These are phyloP conservation scores for Phytophthora crassamura DNA, from an alignment of 352 stramenopile genomes.

Conservation along the genomic window DNA sequence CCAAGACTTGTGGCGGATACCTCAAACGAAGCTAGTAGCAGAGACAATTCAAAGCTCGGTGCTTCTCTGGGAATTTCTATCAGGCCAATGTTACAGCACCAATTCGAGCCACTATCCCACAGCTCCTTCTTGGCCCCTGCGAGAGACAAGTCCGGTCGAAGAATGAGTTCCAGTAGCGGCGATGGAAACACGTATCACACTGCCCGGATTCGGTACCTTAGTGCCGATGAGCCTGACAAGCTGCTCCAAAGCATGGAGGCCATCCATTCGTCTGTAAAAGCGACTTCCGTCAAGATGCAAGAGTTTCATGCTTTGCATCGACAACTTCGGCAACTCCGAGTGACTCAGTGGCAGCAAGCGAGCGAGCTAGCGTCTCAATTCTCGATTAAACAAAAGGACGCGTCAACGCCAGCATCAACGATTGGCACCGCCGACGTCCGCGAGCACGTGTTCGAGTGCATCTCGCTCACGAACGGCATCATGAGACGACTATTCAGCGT, in stretches of 20 bases:
- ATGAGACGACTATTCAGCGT: conserved; percentile 67
- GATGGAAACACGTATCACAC: conserved; percentile 53
- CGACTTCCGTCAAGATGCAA: conserved; percentile 34
- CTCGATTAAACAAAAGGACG: background rate
- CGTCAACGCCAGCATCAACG: background rate
- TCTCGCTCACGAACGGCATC: conserved; percentile 61
- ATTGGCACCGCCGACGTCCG: conserved; percentile 40
- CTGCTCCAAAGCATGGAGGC: conserved; percentile 46
- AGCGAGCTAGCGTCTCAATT: conserved; percentile 59
- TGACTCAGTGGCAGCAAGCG: conserved; percentile 61
- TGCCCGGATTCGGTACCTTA: conserved; percentile 46
- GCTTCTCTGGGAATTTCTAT: conserved; percentile 13
- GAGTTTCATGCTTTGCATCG: conserved; percentile 43
- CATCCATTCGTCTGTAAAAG: conserved; percentile 43
- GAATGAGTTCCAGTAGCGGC: conserved; percentile 14
- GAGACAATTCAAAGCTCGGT: conserved; percentile 6
- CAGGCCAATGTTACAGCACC: conserved; percentile 47
- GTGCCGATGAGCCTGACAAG: conserved; percentile 28
- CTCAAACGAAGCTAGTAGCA: conserved; percentile 11
- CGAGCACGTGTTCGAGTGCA: conserved; percentile 62
- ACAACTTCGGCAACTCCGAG: conserved; percentile 43
- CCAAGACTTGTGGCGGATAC: conserved; percentile 8
- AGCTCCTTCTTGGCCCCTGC: conserved; percentile 38
- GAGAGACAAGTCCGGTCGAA: conserved; percentile 29
- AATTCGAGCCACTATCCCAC: conserved; percentile 51